phyloP scores from a whole-genome alignment of 163 green algal genomes.

The Scenedesmus sp. region DNA sequence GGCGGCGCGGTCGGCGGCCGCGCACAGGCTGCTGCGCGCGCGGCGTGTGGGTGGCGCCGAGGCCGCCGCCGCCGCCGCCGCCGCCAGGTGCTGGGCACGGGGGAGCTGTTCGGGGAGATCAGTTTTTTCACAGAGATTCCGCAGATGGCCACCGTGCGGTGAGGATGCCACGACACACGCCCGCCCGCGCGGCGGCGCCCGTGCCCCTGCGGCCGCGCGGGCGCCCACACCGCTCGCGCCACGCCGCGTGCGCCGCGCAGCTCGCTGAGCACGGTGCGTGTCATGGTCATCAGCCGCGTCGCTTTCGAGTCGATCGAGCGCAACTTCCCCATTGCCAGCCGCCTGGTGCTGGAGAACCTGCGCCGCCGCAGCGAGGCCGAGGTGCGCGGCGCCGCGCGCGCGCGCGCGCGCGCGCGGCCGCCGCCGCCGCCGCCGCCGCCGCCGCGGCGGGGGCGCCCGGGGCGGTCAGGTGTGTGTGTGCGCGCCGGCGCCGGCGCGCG shows the following conservation, averaged over 20 bases:
- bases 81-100: conserved; percentile 6
- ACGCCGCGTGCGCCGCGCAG: background rate
- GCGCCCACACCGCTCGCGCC: background rate
- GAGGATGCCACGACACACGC: no score
- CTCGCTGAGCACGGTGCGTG: conserved; percentile 45
- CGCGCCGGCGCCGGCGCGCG: no score
- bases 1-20: no score
- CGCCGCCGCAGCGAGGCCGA: conserved; percentile 14
- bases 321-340: conserved; percentile 47
- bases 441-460: background rate
- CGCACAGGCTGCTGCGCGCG: no score
- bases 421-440: background rate
- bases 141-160: conserved; percentile 51
- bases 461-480: no score
- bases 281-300: conserved; percentile 53
- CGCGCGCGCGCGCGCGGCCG: no score
- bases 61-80: no score
- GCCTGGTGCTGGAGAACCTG: conserved; percentile 56
- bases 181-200: no score
- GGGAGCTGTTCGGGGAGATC: conserved; percentile 52
- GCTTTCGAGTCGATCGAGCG: conserved; percentile 53
- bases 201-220: no score
- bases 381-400: no score
- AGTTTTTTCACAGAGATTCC: conserved; percentile 55
- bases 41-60: no score